Evolutionary conservation across 1,139 yeast species (phyloP).

Genomic region (Meyerozyma elateridarum): DNA sequence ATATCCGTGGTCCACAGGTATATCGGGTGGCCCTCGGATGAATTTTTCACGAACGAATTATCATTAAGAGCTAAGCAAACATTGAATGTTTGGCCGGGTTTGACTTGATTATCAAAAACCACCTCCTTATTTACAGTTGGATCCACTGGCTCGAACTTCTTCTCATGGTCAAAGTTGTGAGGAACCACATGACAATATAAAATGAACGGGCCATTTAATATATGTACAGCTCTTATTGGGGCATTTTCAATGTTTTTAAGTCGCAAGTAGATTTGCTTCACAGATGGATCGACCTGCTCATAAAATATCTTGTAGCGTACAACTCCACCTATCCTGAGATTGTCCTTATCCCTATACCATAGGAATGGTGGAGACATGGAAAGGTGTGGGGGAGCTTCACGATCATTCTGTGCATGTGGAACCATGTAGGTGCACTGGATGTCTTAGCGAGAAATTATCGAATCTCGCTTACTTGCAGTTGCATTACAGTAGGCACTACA

Average conservation of each 20-base stretch:
- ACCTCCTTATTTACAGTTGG: slow-evolving; percentile 25
- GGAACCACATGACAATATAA: slow-evolving; percentile 59
- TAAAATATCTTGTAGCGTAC: slow-evolving; percentile 30
- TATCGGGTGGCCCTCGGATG: slow-evolving; percentile 10
- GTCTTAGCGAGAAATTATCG: too few relatives aligned
- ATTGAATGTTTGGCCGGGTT: slow-evolving; percentile 16
- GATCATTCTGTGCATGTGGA: too few relatives aligned
- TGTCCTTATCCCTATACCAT: slow-evolving; percentile 40
- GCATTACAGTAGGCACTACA: slow-evolving; percentile 1
- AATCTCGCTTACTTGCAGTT: too few relatives aligned
- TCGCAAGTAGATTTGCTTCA: slow-evolving; percentile 29
- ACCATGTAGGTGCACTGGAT: too few relatives aligned
- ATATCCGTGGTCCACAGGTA: slow-evolving; percentile 21
- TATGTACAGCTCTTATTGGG: slow-evolving; percentile 49
- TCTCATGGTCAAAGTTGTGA: slow-evolving; percentile 35
- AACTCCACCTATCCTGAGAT: slow-evolving; percentile 36
- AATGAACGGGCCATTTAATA: slow-evolving; percentile 56
- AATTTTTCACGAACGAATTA: slow-evolving; percentile 27
- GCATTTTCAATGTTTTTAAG: slow-evolving; percentile 49
- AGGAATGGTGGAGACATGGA: slow-evolving; percentile 12
- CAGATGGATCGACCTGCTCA: slow-evolving; percentile 16
- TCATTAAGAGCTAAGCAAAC: slow-evolving; percentile 31
- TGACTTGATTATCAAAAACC: slow-evolving; percentile 14
- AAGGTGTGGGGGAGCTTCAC: too few relatives aligned
- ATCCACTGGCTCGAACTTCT: slow-evolving; percentile 26